A percentile compares a stretch with the other conserved stretches of the same genome.
These are phyloP conservation scores for Sistotremastrum suecicum DNA, from an alignment of 768 basidiomycete genomes.

Conservation along the genomic window DNA sequence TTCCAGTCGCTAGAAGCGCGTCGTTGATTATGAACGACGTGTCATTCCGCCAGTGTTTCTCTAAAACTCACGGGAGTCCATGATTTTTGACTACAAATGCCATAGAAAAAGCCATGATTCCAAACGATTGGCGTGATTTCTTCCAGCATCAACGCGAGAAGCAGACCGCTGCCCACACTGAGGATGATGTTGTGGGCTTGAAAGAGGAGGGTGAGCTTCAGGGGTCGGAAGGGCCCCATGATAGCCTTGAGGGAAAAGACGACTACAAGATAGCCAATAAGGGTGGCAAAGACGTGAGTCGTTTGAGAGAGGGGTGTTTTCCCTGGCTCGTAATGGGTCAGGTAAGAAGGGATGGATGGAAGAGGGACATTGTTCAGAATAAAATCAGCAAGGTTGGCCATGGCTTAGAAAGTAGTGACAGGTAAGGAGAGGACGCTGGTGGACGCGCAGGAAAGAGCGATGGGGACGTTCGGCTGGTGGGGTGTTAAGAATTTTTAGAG, in stretches of 20 bases:
- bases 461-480: slow-evolving; percentile 2
- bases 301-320: slow-evolving; percentile 69
- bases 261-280: slow-evolving; percentile 72
- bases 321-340: slow-evolving; percentile 51
- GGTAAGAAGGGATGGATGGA: slow-evolving; percentile 36
- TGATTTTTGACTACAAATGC: slow-evolving; percentile 60
- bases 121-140: slow-evolving; percentile 74
- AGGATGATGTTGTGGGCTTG: slow-evolving; percentile 86
- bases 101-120: slow-evolving; percentile 57
- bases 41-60: not conserved
- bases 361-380: slow-evolving; percentile 42
- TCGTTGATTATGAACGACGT: not conserved
- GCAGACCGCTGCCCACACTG: slow-evolving; percentile 66
- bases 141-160: slow-evolving; percentile 83
- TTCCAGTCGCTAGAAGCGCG: slow-evolving; percentile 54
- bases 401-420: slow-evolving; percentile 22
- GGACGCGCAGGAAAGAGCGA: slow-evolving; percentile 14
- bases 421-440: slow-evolving; percentile 11
- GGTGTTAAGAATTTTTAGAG: slow-evolving; percentile 14
- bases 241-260: slow-evolving; percentile 75
- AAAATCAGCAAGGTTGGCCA: slow-evolving; percentile 65
- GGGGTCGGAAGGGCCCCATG: slow-evolving; percentile 67
- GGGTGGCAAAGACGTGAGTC: slow-evolving; percentile 50
- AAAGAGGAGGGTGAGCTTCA: slow-evolving; percentile 72
- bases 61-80: slow-evolving; percentile 71